Evolutionary conservation across 768 basidiomycete species (phyloP).

Genomic region (Porpolomopsis calyptriformis): DNA sequence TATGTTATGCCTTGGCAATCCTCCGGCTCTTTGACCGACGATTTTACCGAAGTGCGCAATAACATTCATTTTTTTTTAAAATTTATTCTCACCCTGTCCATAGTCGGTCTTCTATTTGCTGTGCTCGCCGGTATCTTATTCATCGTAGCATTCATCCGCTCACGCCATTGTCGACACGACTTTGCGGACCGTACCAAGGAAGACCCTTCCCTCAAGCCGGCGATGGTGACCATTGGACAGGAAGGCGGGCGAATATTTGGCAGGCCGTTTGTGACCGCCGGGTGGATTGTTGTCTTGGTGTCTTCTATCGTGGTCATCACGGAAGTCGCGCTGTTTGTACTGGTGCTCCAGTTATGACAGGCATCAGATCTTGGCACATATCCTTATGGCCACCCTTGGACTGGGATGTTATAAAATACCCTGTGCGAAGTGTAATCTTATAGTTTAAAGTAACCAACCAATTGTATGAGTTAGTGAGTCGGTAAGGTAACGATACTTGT

Average conservation of each 20-base stretch:
- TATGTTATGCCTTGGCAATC: constrained; percentile 65
- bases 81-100: neutral
- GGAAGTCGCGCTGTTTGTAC: constrained; percentile 54
- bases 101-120: constrained; percentile 54
- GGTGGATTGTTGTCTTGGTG: constrained; percentile 59
- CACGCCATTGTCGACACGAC: constrained; percentile 60
- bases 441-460: too few relatives aligned
- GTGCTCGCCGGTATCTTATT: constrained; percentile 53
- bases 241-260: constrained; percentile 57
- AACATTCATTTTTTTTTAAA: neutral
- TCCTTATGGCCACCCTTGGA: too few relatives aligned
- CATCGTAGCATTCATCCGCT: constrained; percentile 46
- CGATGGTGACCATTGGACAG: constrained; percentile 50
- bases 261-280: constrained; percentile 69
- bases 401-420: too few relatives aligned
- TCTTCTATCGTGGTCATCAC: constrained; percentile 49
- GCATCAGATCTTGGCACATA: too few relatives aligned
- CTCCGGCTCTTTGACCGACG: constrained; percentile 68
- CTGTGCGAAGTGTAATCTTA: too few relatives aligned
- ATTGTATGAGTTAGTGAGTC: too few relatives aligned
- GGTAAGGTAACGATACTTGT: too few relatives aligned
- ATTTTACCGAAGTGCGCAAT: constrained; percentile 58
- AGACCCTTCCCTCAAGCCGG: constrained; percentile 22
- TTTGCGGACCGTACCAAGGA: constrained; percentile 54
- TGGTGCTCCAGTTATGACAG: constrained; percentile 44